phyloP scores from a whole-genome alignment of 345 rosid genomes.

The Corchorus olitorius region DNA sequence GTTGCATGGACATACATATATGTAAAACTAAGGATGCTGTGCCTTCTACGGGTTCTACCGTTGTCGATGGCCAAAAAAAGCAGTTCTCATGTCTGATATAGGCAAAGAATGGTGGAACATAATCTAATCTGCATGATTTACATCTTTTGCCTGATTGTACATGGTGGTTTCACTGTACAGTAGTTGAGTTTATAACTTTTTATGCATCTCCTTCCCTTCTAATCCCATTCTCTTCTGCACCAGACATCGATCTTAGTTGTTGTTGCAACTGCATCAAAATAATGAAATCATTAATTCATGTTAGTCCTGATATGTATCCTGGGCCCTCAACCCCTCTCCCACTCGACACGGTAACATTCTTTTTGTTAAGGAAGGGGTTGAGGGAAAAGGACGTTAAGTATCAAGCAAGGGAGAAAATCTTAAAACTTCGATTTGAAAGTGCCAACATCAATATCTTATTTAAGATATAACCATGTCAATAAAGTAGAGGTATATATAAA shows the following conservation, averaged over 20 bases:
- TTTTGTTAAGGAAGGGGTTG: not conserved
- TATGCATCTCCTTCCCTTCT: constrained; percentile 43
- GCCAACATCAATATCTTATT: not conserved
- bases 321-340: too few species aligned
- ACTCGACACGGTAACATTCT: not conserved
- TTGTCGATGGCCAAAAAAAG: constrained; percentile 10
- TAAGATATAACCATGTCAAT: not conserved
- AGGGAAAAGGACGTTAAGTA: not conserved
- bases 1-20: constrained; percentile 7
- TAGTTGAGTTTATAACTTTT: constrained; percentile 4
- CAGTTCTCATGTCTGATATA: not conserved
- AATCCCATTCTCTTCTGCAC: constrained; percentile 51
- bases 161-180: constrained; percentile 29
- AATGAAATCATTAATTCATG: not conserved
- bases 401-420: not conserved
- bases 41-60: not conserved
- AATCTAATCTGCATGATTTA: constrained; percentile 26
- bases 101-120: constrained; percentile 23
- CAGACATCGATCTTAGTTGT: constrained; percentile 55
- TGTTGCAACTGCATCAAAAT: constrained; percentile 58
- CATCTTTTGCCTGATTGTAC: constrained; percentile 35
- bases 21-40: constrained; percentile 5
- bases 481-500: not conserved
- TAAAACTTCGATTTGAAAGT: not conserved
- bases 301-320: too few species aligned